Conservation (phyloP, 1,139 yeast species). For the Kurtzmaniella quercitrusa region DNA sequence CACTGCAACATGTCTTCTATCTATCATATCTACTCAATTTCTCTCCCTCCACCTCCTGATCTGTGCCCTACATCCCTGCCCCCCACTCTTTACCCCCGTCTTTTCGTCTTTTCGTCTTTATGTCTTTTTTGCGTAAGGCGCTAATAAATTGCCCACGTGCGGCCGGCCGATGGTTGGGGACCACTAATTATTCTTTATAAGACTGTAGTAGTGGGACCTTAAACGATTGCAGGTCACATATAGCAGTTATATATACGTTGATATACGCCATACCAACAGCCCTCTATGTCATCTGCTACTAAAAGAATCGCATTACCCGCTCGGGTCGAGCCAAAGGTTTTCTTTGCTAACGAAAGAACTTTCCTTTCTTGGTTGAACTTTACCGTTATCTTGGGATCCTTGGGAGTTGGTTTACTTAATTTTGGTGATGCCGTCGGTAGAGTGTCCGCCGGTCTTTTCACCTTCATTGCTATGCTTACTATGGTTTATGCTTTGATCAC, state of each 20-base stretch:
- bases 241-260: not conserved
- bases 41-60: no score
- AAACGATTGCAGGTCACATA: not conserved
- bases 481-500: conserved; percentile 94
- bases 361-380: conserved; percentile 97
- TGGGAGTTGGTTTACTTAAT: conserved; percentile 92
- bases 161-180: not conserved
- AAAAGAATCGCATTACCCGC: conserved; percentile 97
- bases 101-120: no score
- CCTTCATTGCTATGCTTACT: conserved; percentile 93
- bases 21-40: no score
- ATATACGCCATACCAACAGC: not conserved
- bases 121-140: not conserved
- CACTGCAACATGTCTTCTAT: no score
- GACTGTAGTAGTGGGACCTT: not conserved
- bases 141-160: not conserved
- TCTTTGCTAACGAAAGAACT: conserved; percentile 98
- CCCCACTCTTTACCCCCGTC: no score
- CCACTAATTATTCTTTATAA: not conserved
- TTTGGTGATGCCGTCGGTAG: conserved; percentile 94
- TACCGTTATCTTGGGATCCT: conserved; percentile 94
- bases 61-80: no score
- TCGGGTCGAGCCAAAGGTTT: conserved; percentile 96
- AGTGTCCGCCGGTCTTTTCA: conserved; percentile 89
- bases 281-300: conserved; percentile 21